These are phyloP conservation scores for Chrysoporthe austroafricana DNA, from an alignment of 2,329 filamentous ascomycete genomes.

Conservation along the genomic window DNA sequence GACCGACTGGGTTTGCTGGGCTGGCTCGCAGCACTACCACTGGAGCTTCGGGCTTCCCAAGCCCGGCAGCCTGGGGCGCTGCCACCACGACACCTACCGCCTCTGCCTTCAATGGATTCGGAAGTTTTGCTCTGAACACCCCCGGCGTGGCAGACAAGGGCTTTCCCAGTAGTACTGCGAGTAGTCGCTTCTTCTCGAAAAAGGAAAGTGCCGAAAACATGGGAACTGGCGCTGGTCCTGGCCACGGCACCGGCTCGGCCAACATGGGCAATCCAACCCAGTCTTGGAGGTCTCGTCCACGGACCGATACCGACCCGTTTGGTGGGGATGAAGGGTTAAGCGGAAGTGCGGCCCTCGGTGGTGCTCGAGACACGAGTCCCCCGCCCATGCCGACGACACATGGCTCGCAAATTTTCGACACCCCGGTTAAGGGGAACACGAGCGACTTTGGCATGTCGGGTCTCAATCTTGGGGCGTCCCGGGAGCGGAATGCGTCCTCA, in stretches of 20 bases:
- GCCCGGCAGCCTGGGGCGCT: constrained; percentile 53
- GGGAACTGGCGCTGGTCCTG: constrained; percentile 48
- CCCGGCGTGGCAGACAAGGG: constrained; percentile 72
- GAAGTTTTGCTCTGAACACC: constrained; percentile 77
- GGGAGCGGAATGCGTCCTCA: constrained; percentile 66
- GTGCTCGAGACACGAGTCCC: constrained; percentile 70
- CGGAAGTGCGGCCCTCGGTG: constrained; percentile 75
- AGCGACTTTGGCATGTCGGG: constrained; percentile 67
- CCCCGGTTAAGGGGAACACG: constrained; percentile 57
- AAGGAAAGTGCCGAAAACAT: constrained; percentile 76
- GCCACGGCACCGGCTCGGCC: constrained; percentile 43
- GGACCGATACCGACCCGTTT: constrained; percentile 77
- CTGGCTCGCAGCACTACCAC: constrained; percentile 60
- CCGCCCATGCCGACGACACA: constrained; percentile 37
- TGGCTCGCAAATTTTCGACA: constrained; percentile 49
- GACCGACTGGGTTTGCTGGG: constrained; percentile 47
- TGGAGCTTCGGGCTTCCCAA: constrained; percentile 48
- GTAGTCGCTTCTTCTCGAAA: constrained; percentile 54
- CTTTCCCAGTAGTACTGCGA: constrained; percentile 69
- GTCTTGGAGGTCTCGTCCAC: constrained; percentile 63
- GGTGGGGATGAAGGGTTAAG: constrained; percentile 65
- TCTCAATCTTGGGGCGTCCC: constrained; percentile 59
- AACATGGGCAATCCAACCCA: constrained; percentile 44
- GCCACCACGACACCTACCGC: constrained; percentile 65
- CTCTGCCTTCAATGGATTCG: constrained; percentile 82